Evolutionary conservation across 2,329 filamentous ascomycete species (phyloP).

Genomic region (Peltaster fructicola): DNA sequence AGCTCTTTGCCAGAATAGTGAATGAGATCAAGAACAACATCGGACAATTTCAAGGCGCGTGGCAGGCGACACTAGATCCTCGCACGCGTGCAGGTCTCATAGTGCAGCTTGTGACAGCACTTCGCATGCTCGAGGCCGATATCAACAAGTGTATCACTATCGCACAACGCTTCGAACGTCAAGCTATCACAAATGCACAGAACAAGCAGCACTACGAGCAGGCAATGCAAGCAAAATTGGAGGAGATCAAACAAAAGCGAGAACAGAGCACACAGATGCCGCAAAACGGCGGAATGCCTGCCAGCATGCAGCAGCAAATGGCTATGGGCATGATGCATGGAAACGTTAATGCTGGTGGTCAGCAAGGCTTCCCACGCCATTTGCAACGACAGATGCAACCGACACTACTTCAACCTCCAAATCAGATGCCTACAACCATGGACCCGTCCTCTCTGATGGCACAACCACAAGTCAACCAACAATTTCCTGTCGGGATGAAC

Average conservation of each 20-base stretch:
- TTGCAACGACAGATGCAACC: slow-evolving; percentile 15
- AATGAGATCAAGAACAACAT: slow-evolving; percentile 9
- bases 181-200: slow-evolving; percentile 9
- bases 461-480: slow-evolving; percentile 8
- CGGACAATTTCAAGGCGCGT: slow-evolving; percentile 10
- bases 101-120: slow-evolving; percentile 16
- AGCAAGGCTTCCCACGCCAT: slow-evolving; percentile 11
- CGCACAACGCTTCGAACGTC: slow-evolving; percentile 12
- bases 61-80: slow-evolving; percentile 17
- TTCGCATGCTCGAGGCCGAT: slow-evolving; percentile 9
- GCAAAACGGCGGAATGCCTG: slow-evolving; percentile 4
- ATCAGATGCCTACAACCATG: slow-evolving; percentile 8
- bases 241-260: slow-evolving; percentile 12
- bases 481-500: too few relatives aligned
- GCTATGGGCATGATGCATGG: slow-evolving; percentile 7
- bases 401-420: slow-evolving; percentile 9
- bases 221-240: slow-evolving; percentile 12
- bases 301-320: slow-evolving; percentile 7
- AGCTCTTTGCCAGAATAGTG: slow-evolving; percentile 11
- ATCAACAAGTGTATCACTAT: slow-evolving; percentile 10
- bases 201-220: slow-evolving; percentile 14
- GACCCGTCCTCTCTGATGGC: slow-evolving; percentile 12
- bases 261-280: slow-evolving; percentile 6
- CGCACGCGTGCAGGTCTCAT: slow-evolving; percentile 12
- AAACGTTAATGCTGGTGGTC: slow-evolving; percentile 10